Base-by-base conservation (phyloP, 106 monocot genomes). In the Iris macrosiphon region DNA sequence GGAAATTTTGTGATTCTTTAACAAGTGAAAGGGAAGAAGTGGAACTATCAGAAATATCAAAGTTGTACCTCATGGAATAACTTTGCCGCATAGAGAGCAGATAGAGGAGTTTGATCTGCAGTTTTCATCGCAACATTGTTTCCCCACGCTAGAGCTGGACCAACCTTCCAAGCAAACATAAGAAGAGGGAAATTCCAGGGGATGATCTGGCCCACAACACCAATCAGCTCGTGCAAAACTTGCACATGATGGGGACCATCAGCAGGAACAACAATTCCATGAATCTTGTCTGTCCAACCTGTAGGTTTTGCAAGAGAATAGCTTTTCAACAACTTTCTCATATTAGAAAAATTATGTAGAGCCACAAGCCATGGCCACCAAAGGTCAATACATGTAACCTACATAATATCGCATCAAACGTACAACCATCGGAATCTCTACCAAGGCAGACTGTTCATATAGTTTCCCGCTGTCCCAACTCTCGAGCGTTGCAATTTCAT, bases 111-210 rank as follows among this genome's bases (percentile, higher is more conserved):
- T 57, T 90, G 89, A 31, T 84, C 89, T 22, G 89, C 84, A 29
- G 89, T 72, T 62, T 90, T 90, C 11, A 90, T 47, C 12, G 84
- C 89, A 1, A 84, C 60, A 16, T 80, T 65, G 53, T 90, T 90
- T 24, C 89, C 89, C 53, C 77, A 80, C 13, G 89, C 89, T 40
- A 90, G 61, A 15, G 89, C 89, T 34, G 89, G 89, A 18, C 89
- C 89, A 39, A 90, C 81, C 53, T 90, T 90, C 89, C 89, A 90
- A 23, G 80, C 73, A 63, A 55, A 85, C 84, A 90, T 80, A 19
- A 90, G 71, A 55, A 90, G 84, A 0, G 89, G 89, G 38, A 90
- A 90, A 50, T 90, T 90, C 89, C 89, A 90, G 6, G 89, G 89
- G 26, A 90, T 84, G 31, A 84, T 90, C 52, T 90, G 89, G 0